phyloP scores from a whole-genome alignment of 768 basidiomycete genomes.

The Tricholomella constricta region DNA sequence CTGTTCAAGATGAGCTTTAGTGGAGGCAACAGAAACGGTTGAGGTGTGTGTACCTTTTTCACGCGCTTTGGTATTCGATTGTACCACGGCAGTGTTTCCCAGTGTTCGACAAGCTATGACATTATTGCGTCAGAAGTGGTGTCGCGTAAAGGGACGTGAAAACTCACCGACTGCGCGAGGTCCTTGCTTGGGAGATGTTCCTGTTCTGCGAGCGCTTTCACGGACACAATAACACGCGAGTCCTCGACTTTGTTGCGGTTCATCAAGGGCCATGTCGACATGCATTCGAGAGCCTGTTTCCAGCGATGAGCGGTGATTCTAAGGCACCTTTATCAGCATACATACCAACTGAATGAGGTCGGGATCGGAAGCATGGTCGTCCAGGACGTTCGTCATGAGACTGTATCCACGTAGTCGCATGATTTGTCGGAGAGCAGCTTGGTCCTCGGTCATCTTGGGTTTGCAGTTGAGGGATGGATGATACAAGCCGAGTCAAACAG shows the following conservation, averaged over 20 bases:
- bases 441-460: constrained; percentile 80
- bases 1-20: constrained; percentile 1
- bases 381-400: constrained; percentile 85
- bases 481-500: not conserved
- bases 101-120: constrained; percentile 71
- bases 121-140: not conserved
- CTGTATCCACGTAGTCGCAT: constrained; percentile 93
- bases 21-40: not conserved
- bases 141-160: not conserved
- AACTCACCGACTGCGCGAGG: constrained; percentile 63
- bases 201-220: constrained; percentile 53
- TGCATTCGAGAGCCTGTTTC: constrained; percentile 61
- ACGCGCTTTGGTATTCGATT: constrained; percentile 86
- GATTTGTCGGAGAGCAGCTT: constrained; percentile 74
- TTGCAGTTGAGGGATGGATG: not conserved
- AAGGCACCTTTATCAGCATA: constrained; percentile 9
- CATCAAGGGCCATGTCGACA: constrained; percentile 78
- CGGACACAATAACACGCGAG: constrained; percentile 60
- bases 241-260: constrained; percentile 93
- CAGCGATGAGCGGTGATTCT: not conserved
- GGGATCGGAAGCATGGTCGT: constrained; percentile 69
- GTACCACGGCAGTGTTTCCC: constrained; percentile 74
- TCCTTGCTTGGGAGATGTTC: constrained; percentile 58
- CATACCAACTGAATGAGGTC: constrained; percentile 75
- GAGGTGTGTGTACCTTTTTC: constrained; percentile 24